Conservation (phyloP, 495 filamentous ascomycete species). For the Podospora conica region DNA sequence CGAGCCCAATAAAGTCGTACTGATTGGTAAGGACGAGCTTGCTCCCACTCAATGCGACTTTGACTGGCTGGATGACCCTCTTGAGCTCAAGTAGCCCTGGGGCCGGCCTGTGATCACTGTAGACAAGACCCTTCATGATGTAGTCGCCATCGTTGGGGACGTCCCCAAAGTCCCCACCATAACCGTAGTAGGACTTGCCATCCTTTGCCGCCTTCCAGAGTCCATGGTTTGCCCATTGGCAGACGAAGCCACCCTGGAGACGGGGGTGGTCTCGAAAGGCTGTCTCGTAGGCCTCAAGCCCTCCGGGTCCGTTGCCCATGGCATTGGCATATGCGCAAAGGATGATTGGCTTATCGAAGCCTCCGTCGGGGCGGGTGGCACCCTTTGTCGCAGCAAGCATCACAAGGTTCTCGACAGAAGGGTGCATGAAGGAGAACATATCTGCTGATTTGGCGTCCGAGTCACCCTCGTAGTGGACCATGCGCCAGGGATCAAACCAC, state of each 20-base stretch:
- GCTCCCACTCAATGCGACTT: slow-evolving; percentile 22
- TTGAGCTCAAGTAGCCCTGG: slow-evolving; percentile 56
- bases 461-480: slow-evolving; percentile 64
- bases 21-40: slow-evolving; percentile 39
- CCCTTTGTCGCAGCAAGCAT: slow-evolving; percentile 36
- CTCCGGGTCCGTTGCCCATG: slow-evolving; percentile 69
- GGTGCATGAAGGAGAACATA: slow-evolving; percentile 64
- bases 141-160: slow-evolving; percentile 59
- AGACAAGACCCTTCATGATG: slow-evolving; percentile 59
- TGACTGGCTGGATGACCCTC: slow-evolving; percentile 55
- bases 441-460: slow-evolving; percentile 52
- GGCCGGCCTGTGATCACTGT: slow-evolving; percentile 51
- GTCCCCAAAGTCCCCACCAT: slow-evolving; percentile 64
- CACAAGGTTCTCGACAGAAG: slow-evolving; percentile 44
- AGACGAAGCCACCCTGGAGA: slow-evolving; percentile 65
- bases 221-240: slow-evolving; percentile 72
- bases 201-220: slow-evolving; percentile 45
- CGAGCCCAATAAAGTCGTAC: slow-evolving; percentile 48
- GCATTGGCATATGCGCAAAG: slow-evolving; percentile 65
- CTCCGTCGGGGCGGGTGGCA: slow-evolving; percentile 29
- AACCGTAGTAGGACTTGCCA: slow-evolving; percentile 53
- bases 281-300: slow-evolving; percentile 58
- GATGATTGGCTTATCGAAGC: slow-evolving; percentile 50
- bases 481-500: slow-evolving; percentile 47
- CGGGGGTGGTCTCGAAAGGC: slow-evolving; percentile 50